Conservation (phyloP, 1,284 basidiomycete species). For the Apiotrichum mycotoxinovorans region DNA sequence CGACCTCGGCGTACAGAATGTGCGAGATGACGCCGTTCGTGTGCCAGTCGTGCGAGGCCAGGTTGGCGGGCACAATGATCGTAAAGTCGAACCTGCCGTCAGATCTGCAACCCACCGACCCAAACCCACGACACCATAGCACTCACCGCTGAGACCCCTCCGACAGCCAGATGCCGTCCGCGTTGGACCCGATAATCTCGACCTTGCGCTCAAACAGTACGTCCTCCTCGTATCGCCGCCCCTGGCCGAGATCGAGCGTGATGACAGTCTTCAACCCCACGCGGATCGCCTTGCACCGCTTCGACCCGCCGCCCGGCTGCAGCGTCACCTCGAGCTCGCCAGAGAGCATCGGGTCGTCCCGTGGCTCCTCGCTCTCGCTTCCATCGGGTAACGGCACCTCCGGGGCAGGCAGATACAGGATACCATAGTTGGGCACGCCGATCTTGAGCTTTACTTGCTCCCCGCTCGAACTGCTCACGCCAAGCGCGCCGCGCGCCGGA, state of each 20-base stretch:
- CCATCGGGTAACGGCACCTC: background rate
- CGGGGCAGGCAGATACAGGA: constrained; percentile 12
- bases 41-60: constrained; percentile 32
- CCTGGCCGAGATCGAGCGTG: constrained; percentile 16
- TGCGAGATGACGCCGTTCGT: constrained; percentile 26
- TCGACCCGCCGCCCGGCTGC: background rate
- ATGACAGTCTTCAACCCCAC: constrained; percentile 16
- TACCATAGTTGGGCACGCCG: constrained; percentile 12
- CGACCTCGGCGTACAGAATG: constrained; percentile 29
- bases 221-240: constrained; percentile 15
- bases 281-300: constrained; percentile 13
- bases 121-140: background rate
- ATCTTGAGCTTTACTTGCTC: constrained; percentile 2
- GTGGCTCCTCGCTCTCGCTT: constrained; percentile 4
- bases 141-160: constrained; percentile 26
- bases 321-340: constrained; percentile 18
- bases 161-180: constrained; percentile 26
- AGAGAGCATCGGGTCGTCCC: constrained; percentile 13
- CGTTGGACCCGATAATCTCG: constrained; percentile 21
- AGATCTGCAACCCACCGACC: too few relatives aligned
- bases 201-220: constrained; percentile 22
- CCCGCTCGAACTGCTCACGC: background rate
- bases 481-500: background rate
- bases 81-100: constrained; percentile 15
- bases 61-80: constrained; percentile 27